Conservation (phyloP, 2,329 filamentous ascomycete genomes). For the Pseudogymnoascus verrucosus region DNA sequence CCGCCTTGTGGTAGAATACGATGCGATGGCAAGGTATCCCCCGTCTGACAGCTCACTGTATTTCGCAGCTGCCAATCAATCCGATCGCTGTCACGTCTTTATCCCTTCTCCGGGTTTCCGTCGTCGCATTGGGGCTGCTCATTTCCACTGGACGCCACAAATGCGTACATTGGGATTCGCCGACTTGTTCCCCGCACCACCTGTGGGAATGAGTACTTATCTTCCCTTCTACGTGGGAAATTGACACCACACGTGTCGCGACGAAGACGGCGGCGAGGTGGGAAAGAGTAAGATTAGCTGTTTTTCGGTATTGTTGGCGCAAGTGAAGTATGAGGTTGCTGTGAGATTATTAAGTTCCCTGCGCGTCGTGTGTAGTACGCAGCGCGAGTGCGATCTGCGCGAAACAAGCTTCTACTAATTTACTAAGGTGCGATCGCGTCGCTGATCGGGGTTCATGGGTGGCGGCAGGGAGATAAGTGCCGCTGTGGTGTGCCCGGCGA, state of each 20-base stretch:
- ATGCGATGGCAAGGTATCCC: background rate
- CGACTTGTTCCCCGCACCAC: no score
- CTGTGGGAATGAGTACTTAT: no score
- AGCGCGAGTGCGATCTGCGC: constrained; percentile 38
- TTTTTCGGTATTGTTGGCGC: constrained; percentile 49
- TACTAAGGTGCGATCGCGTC: background rate
- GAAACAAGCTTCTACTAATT: background rate
- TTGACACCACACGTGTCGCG: background rate
- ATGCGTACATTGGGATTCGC: no score
- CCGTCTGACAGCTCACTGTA: background rate
- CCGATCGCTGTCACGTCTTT: background rate
- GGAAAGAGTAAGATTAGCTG: no score
- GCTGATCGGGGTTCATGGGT: background rate
- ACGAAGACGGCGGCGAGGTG: background rate
- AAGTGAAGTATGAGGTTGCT: constrained; percentile 66
- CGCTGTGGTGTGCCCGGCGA: background rate
- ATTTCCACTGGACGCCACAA: background rate
- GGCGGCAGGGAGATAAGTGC: background rate
- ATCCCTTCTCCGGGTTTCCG: background rate
- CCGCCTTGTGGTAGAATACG: background rate
- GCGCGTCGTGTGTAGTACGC: constrained; percentile 52
- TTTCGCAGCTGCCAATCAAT: background rate
- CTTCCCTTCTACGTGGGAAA: background rate
- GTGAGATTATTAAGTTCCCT: constrained; percentile 63
- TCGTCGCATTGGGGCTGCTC: background rate